Base-by-base conservation (phyloP, 1,139 yeast genomes). In the Yamadazyma triangularis region DNA sequence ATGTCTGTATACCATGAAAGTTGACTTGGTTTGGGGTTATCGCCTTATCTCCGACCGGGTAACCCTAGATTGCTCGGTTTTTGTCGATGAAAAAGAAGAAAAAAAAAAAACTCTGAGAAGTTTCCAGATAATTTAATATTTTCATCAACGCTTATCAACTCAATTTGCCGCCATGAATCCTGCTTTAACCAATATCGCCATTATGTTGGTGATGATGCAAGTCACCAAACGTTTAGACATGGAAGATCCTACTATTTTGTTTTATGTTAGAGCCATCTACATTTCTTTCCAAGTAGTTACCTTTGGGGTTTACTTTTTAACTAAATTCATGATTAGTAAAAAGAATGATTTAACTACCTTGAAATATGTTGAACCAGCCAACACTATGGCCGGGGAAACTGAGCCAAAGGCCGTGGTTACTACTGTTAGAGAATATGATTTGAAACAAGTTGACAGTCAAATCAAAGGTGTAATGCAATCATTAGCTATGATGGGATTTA, bases 131-230 rank as follows among this genome's bases (percentile, higher is more conserved):
- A 18, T 18, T 9, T n/a, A n/a, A n/a, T n/a, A n/a, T n/a, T n/a
- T n/a, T n/a, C n/a, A n/a, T n/a, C n/a, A n/a, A n/a, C n/a, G n/a
- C n/a, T n/a, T n/a, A n/a, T n/a, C n/a, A n/a, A n/a, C n/a, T n/a
- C n/a, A n/a, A n/a, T n/a, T n/a, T n/a, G n/a, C n/a, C n/a, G n/a
- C n/a, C n/a, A 77, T 85, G 84, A 86, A 86, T 56, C 93, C 98
- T 31, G 95, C 95, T 47, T 69, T 88, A 45, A 65, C 88, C 47
- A 89, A 91, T 67, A 67, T 91, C 51, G 86, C 73, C 48, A 66
- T 91, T 76, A 89, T 89, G 96, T 83, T 91, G 58, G 82, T 81
- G 71, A 85, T 88, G 88, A 91, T 89, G 96, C 97, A 91, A 65
- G 83, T 88, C 42, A 78, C 96, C 45, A 87, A 88, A 64, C 78